Evolutionary conservation across 768 basidiomycete genomes (phyloP).

Genomic region (Royoungia palumana): DNA sequence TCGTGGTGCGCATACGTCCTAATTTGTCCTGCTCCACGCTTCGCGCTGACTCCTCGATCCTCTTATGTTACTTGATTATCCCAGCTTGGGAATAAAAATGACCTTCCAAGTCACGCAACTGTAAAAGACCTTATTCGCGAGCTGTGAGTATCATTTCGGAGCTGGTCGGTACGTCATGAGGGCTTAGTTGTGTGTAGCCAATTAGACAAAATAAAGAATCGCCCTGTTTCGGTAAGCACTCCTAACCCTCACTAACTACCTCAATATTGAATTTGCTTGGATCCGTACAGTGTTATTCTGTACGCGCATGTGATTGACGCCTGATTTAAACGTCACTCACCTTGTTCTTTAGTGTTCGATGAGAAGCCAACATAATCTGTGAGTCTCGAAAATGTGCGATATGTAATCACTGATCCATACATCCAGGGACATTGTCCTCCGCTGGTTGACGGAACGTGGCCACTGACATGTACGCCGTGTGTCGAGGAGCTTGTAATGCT

Average conservation of each 20-base stretch:
- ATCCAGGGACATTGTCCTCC: constrained; percentile 74
- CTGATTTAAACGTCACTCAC: background rate
- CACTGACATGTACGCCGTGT: constrained; percentile 40
- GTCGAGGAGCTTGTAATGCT: background rate
- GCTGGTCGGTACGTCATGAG: too few species aligned
- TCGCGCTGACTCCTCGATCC: background rate
- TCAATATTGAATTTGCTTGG: background rate
- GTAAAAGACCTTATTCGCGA: constrained; percentile 82
- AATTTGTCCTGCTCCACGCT: background rate
- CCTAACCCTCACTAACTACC: background rate
- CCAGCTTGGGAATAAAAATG: constrained; percentile 92
- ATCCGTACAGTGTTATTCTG: constrained; percentile 68
- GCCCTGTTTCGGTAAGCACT: constrained; percentile 79
- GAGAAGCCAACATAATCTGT: constrained; percentile 95
- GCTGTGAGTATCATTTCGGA: constrained; percentile 45
- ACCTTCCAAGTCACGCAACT: constrained; percentile 68
- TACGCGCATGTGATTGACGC: constrained; percentile 32
- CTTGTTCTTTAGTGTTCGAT: constrained; percentile 72
- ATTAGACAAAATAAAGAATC: constrained; percentile 73
- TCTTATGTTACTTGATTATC: background rate
- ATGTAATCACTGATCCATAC: background rate
- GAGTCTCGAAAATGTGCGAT: constrained; percentile 22
- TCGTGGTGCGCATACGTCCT: constrained; percentile 58
- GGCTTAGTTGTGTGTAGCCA: constrained; percentile 36
- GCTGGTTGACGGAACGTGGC: constrained; percentile 80